Base-by-base conservation (phyloP, 768 basidiomycete genomes). In the Coprinellus aureogranulatus region DNA sequence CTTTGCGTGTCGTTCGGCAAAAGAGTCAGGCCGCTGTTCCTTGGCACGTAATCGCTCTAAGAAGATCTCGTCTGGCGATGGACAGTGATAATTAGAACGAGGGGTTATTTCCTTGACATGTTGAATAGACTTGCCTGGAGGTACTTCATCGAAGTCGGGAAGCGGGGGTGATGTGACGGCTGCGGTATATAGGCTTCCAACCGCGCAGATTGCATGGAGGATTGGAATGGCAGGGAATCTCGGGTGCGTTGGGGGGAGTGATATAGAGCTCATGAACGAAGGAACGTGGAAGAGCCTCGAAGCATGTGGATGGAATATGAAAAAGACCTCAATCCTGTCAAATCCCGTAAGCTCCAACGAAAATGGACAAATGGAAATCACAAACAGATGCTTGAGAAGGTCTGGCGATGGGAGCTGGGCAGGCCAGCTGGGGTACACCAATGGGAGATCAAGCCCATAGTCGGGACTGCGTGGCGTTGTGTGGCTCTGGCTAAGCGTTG, bases 171-270 rank as follows among this genome's bases (percentile, higher is more conserved):
- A 83, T 11, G 80, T 74, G 2, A 87, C 82, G 2, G 83, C 86
- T 16, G 86, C 84, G 1, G 89, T 91, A 62, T 91, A 92, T 22
- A 87, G 72, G 57, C 89, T 86, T 16, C 88, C 87, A 34, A 87
- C 77, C 1, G 90, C 92, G 70, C 91, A 92, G 50, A 95, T 89
- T n/a, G 90, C 90, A 66, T 95, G 92, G 0, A 95, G 79, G 40
- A 93, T 71, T 9, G 87, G 79, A 5, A 80, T 67, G 30, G 81
- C 77, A 8, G 93, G 93, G 64, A 92, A 95, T 56, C 86, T 83
- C 3, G 84, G 80, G 61, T 91, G 87, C 23, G 75, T 79, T 0
- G 88, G 87, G 0, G 88, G 82, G 4, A 90, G 72, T 0, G 81
- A 72, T 41, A 94, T 78, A 0, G 84, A 77, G 11, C 81, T 72